Percentiles rank a stretch among this genome's conserved stretches.
Conservation (phyloP, 176 grass and related monocot species). For the Cenchrus fungigraminus region DNA sequence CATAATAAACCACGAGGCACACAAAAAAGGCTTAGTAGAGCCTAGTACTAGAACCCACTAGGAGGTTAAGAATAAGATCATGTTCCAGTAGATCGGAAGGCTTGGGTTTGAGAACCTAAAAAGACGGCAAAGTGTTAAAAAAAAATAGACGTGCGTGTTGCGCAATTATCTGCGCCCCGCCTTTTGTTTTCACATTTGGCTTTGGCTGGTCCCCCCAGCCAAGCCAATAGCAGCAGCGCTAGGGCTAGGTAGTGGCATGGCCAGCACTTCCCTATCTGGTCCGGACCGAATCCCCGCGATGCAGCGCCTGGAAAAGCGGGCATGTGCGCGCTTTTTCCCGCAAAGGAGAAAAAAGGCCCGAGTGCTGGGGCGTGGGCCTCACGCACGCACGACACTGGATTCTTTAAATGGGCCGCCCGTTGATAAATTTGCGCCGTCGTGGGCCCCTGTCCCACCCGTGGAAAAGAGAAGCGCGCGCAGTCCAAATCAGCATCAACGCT, state of each 20-base stretch:
- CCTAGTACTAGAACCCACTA: neutral
- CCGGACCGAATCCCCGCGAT: conserved; percentile 35
- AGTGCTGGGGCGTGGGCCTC: conserved; percentile 37
- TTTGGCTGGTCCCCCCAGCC: neutral
- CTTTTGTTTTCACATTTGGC: neutral
- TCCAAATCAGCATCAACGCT: neutral
- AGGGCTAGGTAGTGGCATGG: neutral
- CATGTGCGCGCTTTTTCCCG: conserved; percentile 36
- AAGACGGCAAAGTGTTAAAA: neutral
- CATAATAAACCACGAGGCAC: neutral
- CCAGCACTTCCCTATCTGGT: neutral
- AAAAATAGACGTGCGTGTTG: conserved; percentile 1
- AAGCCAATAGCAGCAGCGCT: neutral
- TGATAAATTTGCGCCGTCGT: neutral
- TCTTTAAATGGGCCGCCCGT: conserved; percentile 35
- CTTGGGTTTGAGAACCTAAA: neutral
- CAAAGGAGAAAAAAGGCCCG: conserved; percentile 12
- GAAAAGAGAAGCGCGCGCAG: neutral
- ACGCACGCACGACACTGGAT: neutral
- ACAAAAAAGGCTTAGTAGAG: neutral
- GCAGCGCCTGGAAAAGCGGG: conserved; percentile 5
- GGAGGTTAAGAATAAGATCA: neutral
- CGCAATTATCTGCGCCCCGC: neutral
- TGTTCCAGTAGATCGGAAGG: neutral
- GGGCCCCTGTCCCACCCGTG: too few species aligned